Evolutionary conservation across 164 flowering plant species (phyloP), one percentile per base, ranked within the genome.

Genomic region (Hamamelis virginiana): DNA sequence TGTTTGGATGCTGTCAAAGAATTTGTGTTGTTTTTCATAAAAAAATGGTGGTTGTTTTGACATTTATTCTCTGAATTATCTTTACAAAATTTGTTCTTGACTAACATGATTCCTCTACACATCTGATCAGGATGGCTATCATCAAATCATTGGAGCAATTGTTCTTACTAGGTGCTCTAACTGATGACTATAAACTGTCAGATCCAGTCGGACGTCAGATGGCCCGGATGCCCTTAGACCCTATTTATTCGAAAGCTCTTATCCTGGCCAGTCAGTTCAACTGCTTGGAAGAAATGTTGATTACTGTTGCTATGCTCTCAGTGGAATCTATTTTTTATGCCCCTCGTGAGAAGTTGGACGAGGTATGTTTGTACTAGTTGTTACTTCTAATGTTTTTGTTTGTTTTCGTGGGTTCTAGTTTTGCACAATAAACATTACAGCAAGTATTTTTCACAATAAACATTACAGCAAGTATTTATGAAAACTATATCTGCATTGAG

Each of bases 281-380:
- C 70, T 95, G 99, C 83, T 82, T 90, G 82, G 90, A 91, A 81
- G 99, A 95, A 75, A 95, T 95, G 97, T 74, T 92, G 83, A 91
- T 95, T 46, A 65, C 85, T 69, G 98, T 95, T 74, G 86, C 99
- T 22, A 86, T 92, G 96, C 97, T 95, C 57, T 95, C 97, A 0
- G 96, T 85, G 65, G 97, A 92, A 77, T 95, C 98, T 14, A 90
- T 91, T 19, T 92, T 90, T 78, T 92, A 85, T 77, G 68, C 81
- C 18, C 91, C 97, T 18, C 91, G 91, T 64, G 97, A 92, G 41
- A 91, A 89, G 80, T 67, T 75, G 62, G 91, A 89, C 63, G 97
- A 91, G 97, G 97, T 91, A 77, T 64, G 69, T 46, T 0, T 18
- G 15, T 33, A 9, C 5, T 21, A 25, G 21, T 19, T 27, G 10